Evolutionary conservation across 805 yeast species (phyloP).

Genomic region (Metschnikowia hibisci): DNA sequence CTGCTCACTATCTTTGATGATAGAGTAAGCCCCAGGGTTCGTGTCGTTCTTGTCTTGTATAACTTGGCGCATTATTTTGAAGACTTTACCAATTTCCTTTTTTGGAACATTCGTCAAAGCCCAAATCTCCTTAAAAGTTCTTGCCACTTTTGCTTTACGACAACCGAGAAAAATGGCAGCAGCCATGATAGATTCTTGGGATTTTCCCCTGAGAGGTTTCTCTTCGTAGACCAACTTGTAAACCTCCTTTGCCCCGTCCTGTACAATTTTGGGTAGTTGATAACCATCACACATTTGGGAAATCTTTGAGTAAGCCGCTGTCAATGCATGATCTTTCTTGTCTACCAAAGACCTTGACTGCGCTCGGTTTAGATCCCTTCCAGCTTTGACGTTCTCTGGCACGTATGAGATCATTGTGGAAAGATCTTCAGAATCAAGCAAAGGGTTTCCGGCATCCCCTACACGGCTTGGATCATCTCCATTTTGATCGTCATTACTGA

Average conservation of each 20-base stretch:
- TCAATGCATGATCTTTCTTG: conserved; percentile 79
- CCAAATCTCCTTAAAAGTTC: conserved; percentile 94
- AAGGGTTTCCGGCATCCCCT: conserved; percentile 93
- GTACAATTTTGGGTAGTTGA: conserved; percentile 89
- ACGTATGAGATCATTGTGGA: conserved; percentile 89
- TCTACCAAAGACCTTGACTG: conserved; percentile 85
- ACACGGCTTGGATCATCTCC: conserved; percentile 99
- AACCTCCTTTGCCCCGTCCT: conserved; percentile 96
- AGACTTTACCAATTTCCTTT: conserved; percentile 90
- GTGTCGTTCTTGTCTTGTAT: conserved; percentile 54
- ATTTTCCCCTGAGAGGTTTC: conserved; percentile 78
- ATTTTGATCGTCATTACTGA: conserved; percentile 95
- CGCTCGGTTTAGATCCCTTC: conserved; percentile 87
- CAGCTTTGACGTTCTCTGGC: conserved; percentile 77
- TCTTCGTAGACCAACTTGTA: conserved; percentile 89
- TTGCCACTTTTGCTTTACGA: conserved; percentile 86
- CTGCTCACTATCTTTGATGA: conserved; percentile 47
- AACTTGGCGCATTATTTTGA: conserved; percentile 68
- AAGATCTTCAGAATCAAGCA: conserved; percentile 85
- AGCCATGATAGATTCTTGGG: conserved; percentile 93
- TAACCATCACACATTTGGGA: conserved; percentile 97
- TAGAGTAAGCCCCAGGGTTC: conserved; percentile 39
- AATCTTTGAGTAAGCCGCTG: conserved; percentile 84
- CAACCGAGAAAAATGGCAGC: conserved; percentile 95
- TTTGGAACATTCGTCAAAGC: conserved; percentile 90